These are phyloP conservation scores for Phyllosticta capitalensis DNA, from an alignment of 2,329 filamentous ascomycete genomes.

Conservation along the genomic window DNA sequence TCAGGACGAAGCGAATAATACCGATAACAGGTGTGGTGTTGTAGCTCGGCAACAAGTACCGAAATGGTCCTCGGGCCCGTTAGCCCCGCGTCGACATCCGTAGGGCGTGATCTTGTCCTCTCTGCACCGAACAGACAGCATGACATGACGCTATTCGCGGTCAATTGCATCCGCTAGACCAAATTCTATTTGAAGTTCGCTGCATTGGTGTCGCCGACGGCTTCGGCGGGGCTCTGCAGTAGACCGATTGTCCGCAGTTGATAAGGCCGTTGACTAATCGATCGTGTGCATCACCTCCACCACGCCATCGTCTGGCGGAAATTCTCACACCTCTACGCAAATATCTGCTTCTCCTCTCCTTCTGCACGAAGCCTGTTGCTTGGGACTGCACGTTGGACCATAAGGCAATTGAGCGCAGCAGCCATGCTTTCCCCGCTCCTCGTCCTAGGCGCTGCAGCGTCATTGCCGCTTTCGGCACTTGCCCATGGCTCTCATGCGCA, in stretches of 20 bases:
- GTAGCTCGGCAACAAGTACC: background rate
- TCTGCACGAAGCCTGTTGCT: background rate
- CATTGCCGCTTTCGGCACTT: slow-evolving; percentile 15
- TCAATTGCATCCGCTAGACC: background rate
- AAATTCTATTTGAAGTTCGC: background rate
- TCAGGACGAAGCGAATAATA: no score
- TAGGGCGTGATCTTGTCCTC: background rate
- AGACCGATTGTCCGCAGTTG: slow-evolving; percentile 10
- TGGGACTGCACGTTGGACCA: background rate
- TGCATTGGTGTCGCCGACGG: slow-evolving; percentile 50
- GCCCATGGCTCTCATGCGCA: slow-evolving; percentile 21
- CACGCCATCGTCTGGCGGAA: background rate
- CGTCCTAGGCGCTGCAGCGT: slow-evolving; percentile 3
- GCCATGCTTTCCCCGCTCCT: slow-evolving; percentile 3
- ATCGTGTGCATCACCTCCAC: background rate
- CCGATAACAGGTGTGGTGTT: no score
- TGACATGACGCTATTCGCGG: background rate
- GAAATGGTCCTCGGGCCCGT: background rate
- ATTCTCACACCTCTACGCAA: background rate
- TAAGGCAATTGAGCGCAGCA: background rate
- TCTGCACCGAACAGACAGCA: background rate
- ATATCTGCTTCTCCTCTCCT: background rate
- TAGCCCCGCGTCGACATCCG: background rate
- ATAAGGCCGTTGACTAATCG: background rate
- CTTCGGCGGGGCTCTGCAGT: slow-evolving; percentile 37